Evolutionary conservation across 441 rosid species (phyloP).

Genomic region (Pelargonium citronellum): DNA sequence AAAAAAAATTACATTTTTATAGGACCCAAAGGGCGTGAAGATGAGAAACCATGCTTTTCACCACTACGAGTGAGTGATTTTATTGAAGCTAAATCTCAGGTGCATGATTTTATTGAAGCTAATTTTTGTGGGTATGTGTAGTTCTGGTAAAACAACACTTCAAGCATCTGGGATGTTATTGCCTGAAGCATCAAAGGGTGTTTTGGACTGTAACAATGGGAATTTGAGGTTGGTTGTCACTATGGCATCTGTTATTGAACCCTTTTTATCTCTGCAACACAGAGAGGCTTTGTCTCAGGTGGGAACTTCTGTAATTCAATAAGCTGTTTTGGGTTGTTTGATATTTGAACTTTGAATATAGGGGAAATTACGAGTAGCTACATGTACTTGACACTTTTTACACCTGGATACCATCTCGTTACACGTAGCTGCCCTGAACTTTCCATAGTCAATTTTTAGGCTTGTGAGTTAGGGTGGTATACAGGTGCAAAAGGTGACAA

Average conservation of each 20-base stretch:
- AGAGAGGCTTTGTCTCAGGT: slow-evolving; percentile 56
- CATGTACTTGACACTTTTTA: too few species aligned
- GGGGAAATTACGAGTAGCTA: too few species aligned
- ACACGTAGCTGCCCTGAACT: too few species aligned
- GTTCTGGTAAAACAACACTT: slow-evolving; percentile 76
- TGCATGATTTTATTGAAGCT: not conserved
- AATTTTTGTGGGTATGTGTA: slow-evolving; percentile 24
- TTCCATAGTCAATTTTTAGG: too few species aligned
- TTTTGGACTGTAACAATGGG: slow-evolving; percentile 27
- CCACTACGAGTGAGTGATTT: slow-evolving; percentile 56
- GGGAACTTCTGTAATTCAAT: slow-evolving; percentile 6
- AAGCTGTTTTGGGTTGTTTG: not conserved
- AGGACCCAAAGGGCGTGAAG: slow-evolving; percentile 91
- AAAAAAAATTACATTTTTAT: not conserved
- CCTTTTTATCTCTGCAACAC: slow-evolving; percentile 48
- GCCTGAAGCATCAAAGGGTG: slow-evolving; percentile 37
- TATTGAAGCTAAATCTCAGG: not conserved
- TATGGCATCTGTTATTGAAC: slow-evolving; percentile 79
- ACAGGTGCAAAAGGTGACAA: too few species aligned
- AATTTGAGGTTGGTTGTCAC: slow-evolving; percentile 52
- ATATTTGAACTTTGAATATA: too few species aligned
- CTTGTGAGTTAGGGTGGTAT: too few species aligned
- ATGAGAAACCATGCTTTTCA: slow-evolving; percentile 91
- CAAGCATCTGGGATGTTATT: slow-evolving; percentile 85
- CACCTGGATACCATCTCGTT: too few species aligned